phyloP scores from a whole-genome alignment of 345 rosid genomes.

The Orychophragmus violaceus region DNA sequence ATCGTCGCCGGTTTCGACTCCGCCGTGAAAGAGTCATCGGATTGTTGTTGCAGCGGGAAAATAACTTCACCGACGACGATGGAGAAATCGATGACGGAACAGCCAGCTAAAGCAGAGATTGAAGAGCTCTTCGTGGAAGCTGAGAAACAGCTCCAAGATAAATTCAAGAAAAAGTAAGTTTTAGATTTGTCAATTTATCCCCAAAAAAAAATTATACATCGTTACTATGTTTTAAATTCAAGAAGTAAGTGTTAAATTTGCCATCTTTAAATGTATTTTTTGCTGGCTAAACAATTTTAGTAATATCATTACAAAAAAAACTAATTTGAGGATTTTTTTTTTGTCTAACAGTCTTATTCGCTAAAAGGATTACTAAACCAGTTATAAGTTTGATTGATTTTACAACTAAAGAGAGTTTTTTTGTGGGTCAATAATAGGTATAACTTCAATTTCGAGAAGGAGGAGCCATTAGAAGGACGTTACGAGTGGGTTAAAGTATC shows the following conservation, averaged over 20 bases:
- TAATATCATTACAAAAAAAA: too few relatives aligned
- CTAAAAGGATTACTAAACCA: too few relatives aligned
- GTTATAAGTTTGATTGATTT: too few relatives aligned
- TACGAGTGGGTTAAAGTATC: conserved; percentile 54
- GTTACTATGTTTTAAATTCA: too few relatives aligned
- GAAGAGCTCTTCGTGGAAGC: conserved; percentile 63
- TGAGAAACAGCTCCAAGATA: conserved; percentile 37
- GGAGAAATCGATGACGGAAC: conserved; percentile 15
- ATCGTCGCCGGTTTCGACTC: background rate
- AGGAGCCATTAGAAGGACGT: conserved; percentile 67
- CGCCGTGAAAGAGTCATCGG: conserved; percentile 20
- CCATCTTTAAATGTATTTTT: too few relatives aligned
- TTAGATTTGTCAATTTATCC: too few relatives aligned
- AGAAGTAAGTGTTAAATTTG: too few relatives aligned
- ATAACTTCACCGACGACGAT: background rate
- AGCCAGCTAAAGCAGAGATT: conserved; percentile 39
- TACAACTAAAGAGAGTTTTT: background rate
- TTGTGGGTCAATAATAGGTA: conserved; percentile 37
- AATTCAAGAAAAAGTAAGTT: conserved; percentile 52
- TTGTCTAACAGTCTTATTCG: too few relatives aligned
- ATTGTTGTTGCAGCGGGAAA: conserved; percentile 36
- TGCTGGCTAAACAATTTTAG: too few relatives aligned
- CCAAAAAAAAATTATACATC: too few relatives aligned
- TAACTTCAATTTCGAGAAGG: conserved; percentile 55
- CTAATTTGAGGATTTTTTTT: too few relatives aligned